A percentile compares a stretch with the other conserved stretches of the same genome.
Conservation (phyloP, 305 asterid genomes). For the Coffea humblotiana region DNA sequence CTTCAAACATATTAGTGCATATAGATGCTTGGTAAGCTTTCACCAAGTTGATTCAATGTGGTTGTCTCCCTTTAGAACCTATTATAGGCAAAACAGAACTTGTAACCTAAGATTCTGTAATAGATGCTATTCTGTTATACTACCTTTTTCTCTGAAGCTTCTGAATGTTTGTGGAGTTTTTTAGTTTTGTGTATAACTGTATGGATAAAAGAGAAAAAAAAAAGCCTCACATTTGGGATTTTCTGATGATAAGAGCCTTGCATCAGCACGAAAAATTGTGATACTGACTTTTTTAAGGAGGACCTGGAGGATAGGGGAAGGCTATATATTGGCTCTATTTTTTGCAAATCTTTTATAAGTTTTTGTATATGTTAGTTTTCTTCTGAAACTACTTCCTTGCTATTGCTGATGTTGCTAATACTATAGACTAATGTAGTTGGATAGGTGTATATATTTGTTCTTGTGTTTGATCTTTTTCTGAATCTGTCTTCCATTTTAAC, state of each 20-base stretch:
- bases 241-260: background rate
- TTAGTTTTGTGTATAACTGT: background rate
- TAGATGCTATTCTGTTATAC: background rate
- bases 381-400: background rate
- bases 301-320: background rate
- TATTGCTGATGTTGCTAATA: background rate
- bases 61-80: no score
- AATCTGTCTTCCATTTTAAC: slow-evolving; percentile 1
- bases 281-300: background rate
- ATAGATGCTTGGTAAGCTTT: background rate
- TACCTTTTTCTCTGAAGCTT: background rate
- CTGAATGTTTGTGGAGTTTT: background rate
- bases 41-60: background rate
- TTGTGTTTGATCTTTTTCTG: slow-evolving; percentile 2
- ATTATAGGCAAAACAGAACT: no score
- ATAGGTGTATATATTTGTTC: background rate
- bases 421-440: background rate
- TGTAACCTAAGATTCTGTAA: no score
- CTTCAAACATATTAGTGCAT: background rate
- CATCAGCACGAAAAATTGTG: background rate
- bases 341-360: background rate
- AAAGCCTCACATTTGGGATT: background rate
- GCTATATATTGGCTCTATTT: background rate
- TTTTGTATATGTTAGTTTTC: background rate
- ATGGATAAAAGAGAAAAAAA: background rate